phyloP scores from a whole-genome alignment of 352 stramenopile genomes.

The Phytophthora podocarpi region DNA sequence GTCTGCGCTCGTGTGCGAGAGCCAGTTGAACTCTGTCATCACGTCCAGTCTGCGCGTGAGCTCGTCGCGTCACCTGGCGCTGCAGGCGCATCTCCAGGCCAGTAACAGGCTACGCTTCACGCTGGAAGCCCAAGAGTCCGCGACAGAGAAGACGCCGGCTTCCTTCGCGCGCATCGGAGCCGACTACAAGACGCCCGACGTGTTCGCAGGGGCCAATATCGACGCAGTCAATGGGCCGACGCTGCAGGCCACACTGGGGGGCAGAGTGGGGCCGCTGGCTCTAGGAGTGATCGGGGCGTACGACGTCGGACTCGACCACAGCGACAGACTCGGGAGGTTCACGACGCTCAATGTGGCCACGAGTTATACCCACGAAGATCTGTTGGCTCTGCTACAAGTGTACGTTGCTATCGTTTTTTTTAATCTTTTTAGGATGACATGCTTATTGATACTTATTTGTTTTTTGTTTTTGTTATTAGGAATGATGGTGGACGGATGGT shows the following conservation, averaged over 20 bases:
- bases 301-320: conserved; percentile 81
- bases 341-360: conserved; percentile 64
- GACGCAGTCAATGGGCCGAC: conserved; percentile 83
- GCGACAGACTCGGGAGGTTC: conserved; percentile 66
- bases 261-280: conserved; percentile 46
- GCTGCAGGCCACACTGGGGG: conserved; percentile 62
- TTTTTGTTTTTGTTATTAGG: conserved; percentile 29
- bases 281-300: conserved; percentile 68
- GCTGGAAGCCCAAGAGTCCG: conserved; percentile 72
- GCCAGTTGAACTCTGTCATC: conserved; percentile 70
- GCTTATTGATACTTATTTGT: too few relatives aligned
- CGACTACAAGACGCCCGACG: conserved; percentile 51
- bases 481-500: conserved; percentile 71
- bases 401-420: conserved; percentile 34
- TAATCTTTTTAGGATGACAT: conserved; percentile 1
- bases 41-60: conserved; percentile 66
- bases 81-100: conserved; percentile 70
- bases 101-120: conserved; percentile 66
- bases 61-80: conserved; percentile 67
- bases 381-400: conserved; percentile 76
- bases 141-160: conserved; percentile 65
- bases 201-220: conserved; percentile 73
- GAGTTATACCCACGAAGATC: conserved; percentile 68
- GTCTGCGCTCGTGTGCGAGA: conserved; percentile 68
- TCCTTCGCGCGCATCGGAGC: conserved; percentile 78